A percentile compares a stretch with the other conserved stretches of the same genome.
Evolutionary conservation across 2,329 filamentous ascomycete genomes (phyloP).

Genomic region (Chaetomium globosum): DNA sequence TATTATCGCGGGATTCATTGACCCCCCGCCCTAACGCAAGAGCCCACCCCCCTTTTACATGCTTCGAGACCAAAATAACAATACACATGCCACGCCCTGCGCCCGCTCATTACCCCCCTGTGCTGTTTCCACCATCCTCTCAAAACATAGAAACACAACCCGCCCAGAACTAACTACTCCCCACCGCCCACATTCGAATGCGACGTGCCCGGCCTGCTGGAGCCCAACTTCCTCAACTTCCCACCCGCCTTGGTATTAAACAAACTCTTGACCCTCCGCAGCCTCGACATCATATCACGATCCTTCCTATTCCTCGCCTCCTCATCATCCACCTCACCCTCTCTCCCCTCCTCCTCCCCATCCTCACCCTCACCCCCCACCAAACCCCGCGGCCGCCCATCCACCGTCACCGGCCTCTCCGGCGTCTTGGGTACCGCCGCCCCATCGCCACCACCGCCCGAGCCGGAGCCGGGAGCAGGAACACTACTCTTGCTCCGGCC

Average conservation of each 20-base stretch:
- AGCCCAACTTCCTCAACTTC: slow-evolving; percentile 47
- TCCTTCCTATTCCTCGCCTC: slow-evolving; percentile 61
- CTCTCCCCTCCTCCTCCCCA: slow-evolving; percentile 24
- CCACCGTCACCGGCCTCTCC: slow-evolving; percentile 27
- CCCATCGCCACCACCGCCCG: not conserved
- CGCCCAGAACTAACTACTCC: not conserved
- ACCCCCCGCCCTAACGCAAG: not conserved
- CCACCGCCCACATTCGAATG: slow-evolving; percentile 29
- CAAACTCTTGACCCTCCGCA: slow-evolving; percentile 71
- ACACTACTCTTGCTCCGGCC: slow-evolving; percentile 39
- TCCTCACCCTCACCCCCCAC: slow-evolving; percentile 31
- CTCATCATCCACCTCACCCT: slow-evolving; percentile 55
- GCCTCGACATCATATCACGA: slow-evolving; percentile 71
- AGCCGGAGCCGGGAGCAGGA: slow-evolving; percentile 21
- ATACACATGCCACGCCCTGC: not conserved
- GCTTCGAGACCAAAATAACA: not conserved
- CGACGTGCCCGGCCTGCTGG: slow-evolving; percentile 35
- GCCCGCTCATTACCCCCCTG: not conserved
- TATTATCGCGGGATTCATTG: not conserved
- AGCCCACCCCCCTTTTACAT: not conserved
- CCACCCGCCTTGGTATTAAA: slow-evolving; percentile 67
- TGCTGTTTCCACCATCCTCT: not conserved
- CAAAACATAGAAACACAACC: not conserved
- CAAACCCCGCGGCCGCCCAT: slow-evolving; percentile 23
- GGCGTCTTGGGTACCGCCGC: slow-evolving; percentile 28